phyloP scores from a whole-genome alignment of 352 stramenopile genomes.

The Paralagenidium karlingii region DNA sequence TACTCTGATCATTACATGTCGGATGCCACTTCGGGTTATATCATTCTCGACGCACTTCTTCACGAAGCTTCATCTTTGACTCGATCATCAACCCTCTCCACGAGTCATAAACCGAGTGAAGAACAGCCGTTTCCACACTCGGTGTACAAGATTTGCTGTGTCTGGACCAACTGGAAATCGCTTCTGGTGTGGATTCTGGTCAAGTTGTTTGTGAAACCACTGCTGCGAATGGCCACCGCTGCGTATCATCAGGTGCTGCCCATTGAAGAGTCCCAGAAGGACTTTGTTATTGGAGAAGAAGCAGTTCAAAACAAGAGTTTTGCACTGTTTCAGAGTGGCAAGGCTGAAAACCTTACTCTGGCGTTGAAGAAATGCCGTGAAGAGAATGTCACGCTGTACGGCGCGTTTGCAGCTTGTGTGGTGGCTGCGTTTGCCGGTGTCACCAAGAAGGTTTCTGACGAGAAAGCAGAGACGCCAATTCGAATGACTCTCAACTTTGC shows the following conservation, averaged over 20 bases:
- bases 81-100: no score
- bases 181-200: no score
- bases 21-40: constrained; percentile 21
- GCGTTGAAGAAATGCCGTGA: constrained; percentile 20
- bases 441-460: no score
- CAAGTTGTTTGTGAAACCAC: no score
- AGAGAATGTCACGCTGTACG: constrained; percentile 26
- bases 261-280: no score
- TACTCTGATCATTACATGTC: constrained; percentile 56
- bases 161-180: no score
- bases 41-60: constrained; percentile 35
- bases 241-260: no score
- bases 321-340: constrained; percentile 28
- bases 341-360: constrained; percentile 20
- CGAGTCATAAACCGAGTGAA: no score
- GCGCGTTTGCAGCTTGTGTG: constrained; percentile 22
- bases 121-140: constrained; percentile 22
- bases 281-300: constrained; percentile 18
- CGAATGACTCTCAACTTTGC: constrained; percentile 36
- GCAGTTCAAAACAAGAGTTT: constrained; percentile 24
- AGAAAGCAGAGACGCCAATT: constrained; percentile 9
- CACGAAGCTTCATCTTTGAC: constrained; percentile 10
- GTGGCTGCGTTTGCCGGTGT: constrained; percentile 33
- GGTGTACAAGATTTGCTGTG: no score
- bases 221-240: constrained; percentile 17